A percentile compares a stretch with the other conserved stretches of the same genome.
phyloP scores from a whole-genome alignment of 2,329 filamentous ascomycete genomes.

The Lasiodiplodia sp. region DNA sequence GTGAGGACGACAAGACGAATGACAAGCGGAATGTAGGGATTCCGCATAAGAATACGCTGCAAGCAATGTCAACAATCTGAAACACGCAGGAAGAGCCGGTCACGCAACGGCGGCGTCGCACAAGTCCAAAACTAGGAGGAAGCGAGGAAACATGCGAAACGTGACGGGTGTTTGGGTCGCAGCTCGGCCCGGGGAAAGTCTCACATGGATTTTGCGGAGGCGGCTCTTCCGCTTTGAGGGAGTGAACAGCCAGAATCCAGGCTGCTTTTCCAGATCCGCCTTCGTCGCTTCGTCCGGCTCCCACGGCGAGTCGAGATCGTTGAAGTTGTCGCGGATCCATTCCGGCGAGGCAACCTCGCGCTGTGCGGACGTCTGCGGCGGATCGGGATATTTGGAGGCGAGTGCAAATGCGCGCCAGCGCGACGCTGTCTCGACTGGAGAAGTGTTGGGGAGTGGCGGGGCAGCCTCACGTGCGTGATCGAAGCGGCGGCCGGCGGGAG shows the following conservation, averaged over 20 bases:
- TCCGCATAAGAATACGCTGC: slow-evolving; percentile 71
- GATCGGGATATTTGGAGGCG: slow-evolving; percentile 38
- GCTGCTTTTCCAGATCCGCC: slow-evolving; percentile 56
- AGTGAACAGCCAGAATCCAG: slow-evolving; percentile 58
- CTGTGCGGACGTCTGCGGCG: slow-evolving; percentile 42
- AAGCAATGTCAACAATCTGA: slow-evolving; percentile 22
- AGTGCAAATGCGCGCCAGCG: slow-evolving; percentile 50
- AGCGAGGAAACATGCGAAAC: slow-evolving; percentile 22
- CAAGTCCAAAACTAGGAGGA: slow-evolving; percentile 10
- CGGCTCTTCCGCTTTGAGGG: slow-evolving; percentile 58
- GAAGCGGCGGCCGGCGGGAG: slow-evolving; percentile 47
- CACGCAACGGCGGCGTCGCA: slow-evolving; percentile 23
- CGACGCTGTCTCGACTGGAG: slow-evolving; percentile 45
- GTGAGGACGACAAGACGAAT: slow-evolving; percentile 83
- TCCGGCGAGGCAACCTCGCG: slow-evolving; percentile 50
- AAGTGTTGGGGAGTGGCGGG: slow-evolving; percentile 45
- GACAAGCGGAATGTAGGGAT: slow-evolving; percentile 83
- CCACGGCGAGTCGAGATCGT: slow-evolving; percentile 59
- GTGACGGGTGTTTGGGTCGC: slow-evolving; percentile 19
- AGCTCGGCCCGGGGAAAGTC: slow-evolving; percentile 18
- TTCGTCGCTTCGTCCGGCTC: slow-evolving; percentile 60
- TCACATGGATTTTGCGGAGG: slow-evolving; percentile 65
- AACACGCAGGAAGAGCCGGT: slow-evolving; percentile 17
- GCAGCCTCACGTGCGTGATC: slow-evolving; percentile 48
- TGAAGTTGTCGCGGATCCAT: slow-evolving; percentile 59